Conservation (phyloP, 805 yeast genomes). For the Komagataella ulmi region DNA sequence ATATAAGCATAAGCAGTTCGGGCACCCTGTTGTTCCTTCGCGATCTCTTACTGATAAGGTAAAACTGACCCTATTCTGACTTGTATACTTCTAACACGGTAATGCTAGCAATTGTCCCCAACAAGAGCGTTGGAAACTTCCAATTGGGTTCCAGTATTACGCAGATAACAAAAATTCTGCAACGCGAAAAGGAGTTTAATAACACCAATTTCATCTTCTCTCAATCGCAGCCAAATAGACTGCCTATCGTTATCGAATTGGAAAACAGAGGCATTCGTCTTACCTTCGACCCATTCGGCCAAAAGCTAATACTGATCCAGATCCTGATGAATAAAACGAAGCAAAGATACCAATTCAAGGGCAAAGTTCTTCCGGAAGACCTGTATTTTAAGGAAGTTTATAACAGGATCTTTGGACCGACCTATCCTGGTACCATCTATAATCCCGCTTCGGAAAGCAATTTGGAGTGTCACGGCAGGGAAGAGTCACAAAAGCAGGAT, state of each 20-base stretch:
- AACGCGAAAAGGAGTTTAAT: conserved; percentile 3
- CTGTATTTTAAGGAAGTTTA: conserved; percentile 29
- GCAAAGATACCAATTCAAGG: background rate
- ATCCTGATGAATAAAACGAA: conserved; percentile 1
- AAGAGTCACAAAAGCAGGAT: background rate
- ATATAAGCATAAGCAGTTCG: too few species aligned
- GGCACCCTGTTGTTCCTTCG: background rate
- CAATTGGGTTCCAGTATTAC: background rate
- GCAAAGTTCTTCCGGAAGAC: background rate
- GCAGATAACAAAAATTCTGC: background rate
- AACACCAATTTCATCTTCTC: conserved; percentile 12
- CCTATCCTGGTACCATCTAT: conserved; percentile 36
- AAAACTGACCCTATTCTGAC: background rate
- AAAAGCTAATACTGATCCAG: conserved; percentile 14
- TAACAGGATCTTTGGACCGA: conserved; percentile 48
- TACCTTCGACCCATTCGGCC: conserved; percentile 13
- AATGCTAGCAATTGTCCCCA: conserved; percentile 10
- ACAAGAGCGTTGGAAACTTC: conserved; percentile 3
- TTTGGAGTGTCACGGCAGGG: background rate
- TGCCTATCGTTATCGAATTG: conserved; percentile 10
- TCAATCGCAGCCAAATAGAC: conserved; percentile 2
- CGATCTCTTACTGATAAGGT: background rate
- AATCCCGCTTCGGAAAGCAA: conserved; percentile 6
- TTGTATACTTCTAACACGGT: background rate
- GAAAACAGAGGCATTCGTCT: conserved; percentile 10